These are phyloP conservation scores for Geotrichum restrictum DNA, from an alignment of 1,139 yeast genomes.

Conservation along the genomic window DNA sequence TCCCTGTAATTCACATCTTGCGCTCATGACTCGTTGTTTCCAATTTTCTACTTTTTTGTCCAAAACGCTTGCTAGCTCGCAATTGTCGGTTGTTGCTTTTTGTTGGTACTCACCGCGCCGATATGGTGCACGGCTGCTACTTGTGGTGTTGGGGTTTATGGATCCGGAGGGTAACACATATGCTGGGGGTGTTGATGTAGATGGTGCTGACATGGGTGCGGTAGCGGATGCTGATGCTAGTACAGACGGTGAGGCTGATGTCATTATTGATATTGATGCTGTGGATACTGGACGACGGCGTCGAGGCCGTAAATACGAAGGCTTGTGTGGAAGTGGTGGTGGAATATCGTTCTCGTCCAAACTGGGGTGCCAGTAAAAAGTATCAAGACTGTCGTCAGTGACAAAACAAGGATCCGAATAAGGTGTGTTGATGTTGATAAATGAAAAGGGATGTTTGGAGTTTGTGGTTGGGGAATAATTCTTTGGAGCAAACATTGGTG, in stretches of 20 bases:
- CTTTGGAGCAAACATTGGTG: not conserved
- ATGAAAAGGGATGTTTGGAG: too few relatives aligned
- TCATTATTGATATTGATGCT: too few relatives aligned
- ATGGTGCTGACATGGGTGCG: not conserved
- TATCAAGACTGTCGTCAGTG: not conserved
- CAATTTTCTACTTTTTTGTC: conserved; percentile 46
- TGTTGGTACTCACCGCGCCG: too few relatives aligned
- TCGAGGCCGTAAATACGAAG: not conserved
- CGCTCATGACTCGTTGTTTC: conserved; percentile 42
- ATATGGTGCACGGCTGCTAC: too few relatives aligned
- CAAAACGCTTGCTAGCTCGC: conserved; percentile 17
- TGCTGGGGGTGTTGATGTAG: not conserved
- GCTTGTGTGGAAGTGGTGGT: not conserved
- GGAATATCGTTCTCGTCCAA: not conserved
- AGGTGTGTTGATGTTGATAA: not conserved
- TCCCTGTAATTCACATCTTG: conserved; percentile 36
- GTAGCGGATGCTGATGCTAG: not conserved
- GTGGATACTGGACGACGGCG: not conserved
- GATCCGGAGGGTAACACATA: too few relatives aligned
- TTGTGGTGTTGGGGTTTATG: too few relatives aligned
- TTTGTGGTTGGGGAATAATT: too few relatives aligned
- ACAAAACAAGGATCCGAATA: not conserved
- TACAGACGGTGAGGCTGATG: not conserved
- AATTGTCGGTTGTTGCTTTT: too few relatives aligned
- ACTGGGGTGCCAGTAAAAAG: not conserved